These are phyloP conservation scores for Monosporascus cannonballus DNA, from an alignment of 2,329 filamentous ascomycete species.

Conservation along the genomic window DNA sequence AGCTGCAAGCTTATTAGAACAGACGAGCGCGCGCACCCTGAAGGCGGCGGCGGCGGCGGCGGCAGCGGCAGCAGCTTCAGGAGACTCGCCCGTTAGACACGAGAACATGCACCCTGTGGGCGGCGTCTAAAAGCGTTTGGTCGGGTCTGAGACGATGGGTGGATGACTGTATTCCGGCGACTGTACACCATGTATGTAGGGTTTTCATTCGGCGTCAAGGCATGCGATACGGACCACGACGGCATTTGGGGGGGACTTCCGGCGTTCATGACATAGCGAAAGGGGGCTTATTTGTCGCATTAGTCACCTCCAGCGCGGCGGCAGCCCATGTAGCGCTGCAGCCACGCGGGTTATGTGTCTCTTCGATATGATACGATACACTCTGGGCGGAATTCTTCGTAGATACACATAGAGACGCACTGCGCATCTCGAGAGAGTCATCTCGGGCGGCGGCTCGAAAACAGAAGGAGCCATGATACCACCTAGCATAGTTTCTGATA, in stretches of 20 bases:
- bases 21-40: constrained; percentile 23
- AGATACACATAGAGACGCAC: constrained; percentile 9
- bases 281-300: too few species aligned
- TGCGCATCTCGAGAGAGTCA: constrained; percentile 2
- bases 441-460: constrained; percentile 1
- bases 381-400: constrained; percentile 6
- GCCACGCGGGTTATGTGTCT: too few species aligned
- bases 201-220: constrained; percentile 21
- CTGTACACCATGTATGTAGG: constrained; percentile 19
- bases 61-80: constrained; percentile 4
- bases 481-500: constrained; percentile 12
- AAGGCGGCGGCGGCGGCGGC: constrained; percentile 14
- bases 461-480: constrained; percentile 16
- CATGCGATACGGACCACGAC: constrained; percentile 3
- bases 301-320: too few species aligned
- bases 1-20: constrained; percentile 26
- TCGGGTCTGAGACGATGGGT: constrained; percentile 13
- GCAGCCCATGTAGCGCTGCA: too few species aligned
- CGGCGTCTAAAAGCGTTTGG: constrained; percentile 6
- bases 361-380: too few species aligned
- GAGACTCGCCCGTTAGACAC: constrained; percentile 19
- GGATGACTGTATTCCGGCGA: constrained; percentile 17
- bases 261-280: too few species aligned
- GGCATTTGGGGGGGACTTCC: neutral
- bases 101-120: constrained; percentile 25